Evolutionary conservation across 306 rosid species (phyloP), one percentile per base, ranked within the genome.

Genomic region (Dalbergia cultrata): DNA sequence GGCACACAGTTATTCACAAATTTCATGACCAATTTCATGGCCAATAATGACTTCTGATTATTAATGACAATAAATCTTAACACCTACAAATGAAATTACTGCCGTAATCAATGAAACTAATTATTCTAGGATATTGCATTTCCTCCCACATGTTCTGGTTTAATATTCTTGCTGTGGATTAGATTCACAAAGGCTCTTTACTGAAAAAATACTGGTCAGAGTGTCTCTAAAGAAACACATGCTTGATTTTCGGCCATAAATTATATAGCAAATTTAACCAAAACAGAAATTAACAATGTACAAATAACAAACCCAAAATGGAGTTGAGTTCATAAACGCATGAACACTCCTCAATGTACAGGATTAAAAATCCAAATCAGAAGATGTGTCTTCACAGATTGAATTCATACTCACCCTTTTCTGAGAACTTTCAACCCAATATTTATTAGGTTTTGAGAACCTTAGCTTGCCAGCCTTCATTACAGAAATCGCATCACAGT

Each of bases 391-490:
- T 80, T 80, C 11, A 70, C 45, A 59, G 4, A 67, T 65, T 39
- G 45, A 85, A 35, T 11, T 64, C 50, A 49, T 59, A 86, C 95
- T 81, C 75, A 95, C 99, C 91, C 98, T 87, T 84, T 95, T 95
- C 72, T 91, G 94, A 16, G 98, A 93, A 79, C 89, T 85, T 84
- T 93, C 97, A 60, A 95, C 94, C 99, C 99, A 93, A 80, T 91
- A 95, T 83, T 93, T 93, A 70, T 91, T 93, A 41, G 96, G 96
- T 78, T 87, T 95, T 3, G 98, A 80, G 77, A 89, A 95, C 80
- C 90, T 88, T 62, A 95, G 85, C 41, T 59, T 87, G 82, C 98
- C 99, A 59, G 93, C 98, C 80, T 90, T 95, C 82, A 82, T 87
- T 77, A 81, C 99, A 63, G 91, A 80, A 80, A 93, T 90, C 22